Evolutionary conservation across 2,329 filamentous ascomycete genomes (phyloP).

Genomic region (Fusarium paranaense): DNA sequence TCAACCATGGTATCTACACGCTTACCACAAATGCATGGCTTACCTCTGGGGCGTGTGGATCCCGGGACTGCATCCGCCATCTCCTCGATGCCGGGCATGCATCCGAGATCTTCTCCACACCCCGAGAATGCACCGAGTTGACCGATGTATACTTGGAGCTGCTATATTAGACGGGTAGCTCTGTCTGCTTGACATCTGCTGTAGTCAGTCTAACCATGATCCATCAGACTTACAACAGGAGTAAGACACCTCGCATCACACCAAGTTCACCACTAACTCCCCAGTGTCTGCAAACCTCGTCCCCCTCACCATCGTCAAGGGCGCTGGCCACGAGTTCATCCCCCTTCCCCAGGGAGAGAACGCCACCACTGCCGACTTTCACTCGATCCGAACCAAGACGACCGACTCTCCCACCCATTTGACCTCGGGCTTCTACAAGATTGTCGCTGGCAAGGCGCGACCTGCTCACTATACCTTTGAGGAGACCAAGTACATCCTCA

Average conservation of each 20-base stretch:
- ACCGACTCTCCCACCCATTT: constrained; percentile 36
- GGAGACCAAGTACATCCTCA: constrained; percentile 42
- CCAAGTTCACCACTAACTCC: not conserved
- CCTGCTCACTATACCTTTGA: constrained; percentile 40
- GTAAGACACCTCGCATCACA: not conserved
- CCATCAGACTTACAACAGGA: not conserved
- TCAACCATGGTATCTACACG: not conserved
- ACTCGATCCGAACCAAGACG: constrained; percentile 41
- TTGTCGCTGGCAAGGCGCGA: constrained; percentile 33
- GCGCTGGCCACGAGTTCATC: constrained; percentile 41
- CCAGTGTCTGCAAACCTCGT: constrained; percentile 38
- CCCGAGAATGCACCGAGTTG: constrained; percentile 12
- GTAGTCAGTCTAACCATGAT: not conserved
- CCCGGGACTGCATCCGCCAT: constrained; percentile 1
- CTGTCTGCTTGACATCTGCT: not conserved
- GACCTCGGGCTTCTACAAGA: constrained; percentile 43
- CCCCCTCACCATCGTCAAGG: constrained; percentile 42
- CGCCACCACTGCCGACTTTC: constrained; percentile 41
- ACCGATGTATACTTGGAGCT: not conserved
- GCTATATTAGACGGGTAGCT: not conserved
- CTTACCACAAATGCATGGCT: not conserved
- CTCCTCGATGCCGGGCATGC: not conserved
- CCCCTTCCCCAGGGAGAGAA: constrained; percentile 39
- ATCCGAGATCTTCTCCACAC: constrained; percentile 8
- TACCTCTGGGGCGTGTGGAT: not conserved